A percentile compares a stretch with the other conserved stretches of the same genome.
Conservation (phyloP, 2,329 filamentous ascomycete genomes). For the Paracorniculantispora psalliotae region DNA sequence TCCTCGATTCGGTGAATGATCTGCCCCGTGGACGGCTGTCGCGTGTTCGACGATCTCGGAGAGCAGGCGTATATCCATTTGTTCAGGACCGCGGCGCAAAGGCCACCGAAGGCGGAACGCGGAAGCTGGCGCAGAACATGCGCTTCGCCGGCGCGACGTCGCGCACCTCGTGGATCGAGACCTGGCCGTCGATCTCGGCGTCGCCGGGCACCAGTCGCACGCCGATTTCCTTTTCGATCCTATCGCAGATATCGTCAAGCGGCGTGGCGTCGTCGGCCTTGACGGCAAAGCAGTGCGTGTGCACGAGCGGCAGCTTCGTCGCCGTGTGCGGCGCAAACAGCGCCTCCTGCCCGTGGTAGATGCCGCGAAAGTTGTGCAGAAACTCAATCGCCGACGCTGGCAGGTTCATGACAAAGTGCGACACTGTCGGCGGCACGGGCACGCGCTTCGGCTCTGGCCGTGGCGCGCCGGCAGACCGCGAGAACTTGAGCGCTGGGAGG, state of each 20-base stretch:
- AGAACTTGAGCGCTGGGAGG: constrained; percentile 37
- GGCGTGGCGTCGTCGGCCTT: constrained; percentile 72
- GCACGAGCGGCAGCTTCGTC: constrained; percentile 69
- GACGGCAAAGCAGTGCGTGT: constrained; percentile 90
- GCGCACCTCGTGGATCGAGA: constrained; percentile 65
- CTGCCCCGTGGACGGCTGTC: too few species aligned
- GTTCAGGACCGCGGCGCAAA: constrained; percentile 48
- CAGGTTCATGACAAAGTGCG: constrained; percentile 98
- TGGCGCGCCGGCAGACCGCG: constrained; percentile 33
- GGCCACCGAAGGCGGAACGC: constrained; percentile 75
- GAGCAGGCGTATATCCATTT: not conserved
- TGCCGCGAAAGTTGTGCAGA: constrained; percentile 58
- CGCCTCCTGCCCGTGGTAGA: constrained; percentile 67
- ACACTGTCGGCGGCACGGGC: constrained; percentile 66
- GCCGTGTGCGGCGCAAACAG: constrained; percentile 59
- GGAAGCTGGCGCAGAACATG: constrained; percentile 95
- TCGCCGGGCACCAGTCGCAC: constrained; percentile 39
- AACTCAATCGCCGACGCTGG: constrained; percentile 87
- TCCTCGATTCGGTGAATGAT: too few species aligned
- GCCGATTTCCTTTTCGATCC: constrained; percentile 37
- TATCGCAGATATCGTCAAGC: constrained; percentile 43
- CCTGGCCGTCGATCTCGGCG: constrained; percentile 40
- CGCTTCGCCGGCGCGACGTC: constrained; percentile 89
- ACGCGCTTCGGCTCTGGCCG: constrained; percentile 36
- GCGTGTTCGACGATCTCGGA: too few species aligned